A percentile compares a stretch with the other conserved stretches of the same genome.
Conservation (phyloP, 2,329 filamentous ascomycete species). For the Paecilomyces dactylethromorphus region DNA sequence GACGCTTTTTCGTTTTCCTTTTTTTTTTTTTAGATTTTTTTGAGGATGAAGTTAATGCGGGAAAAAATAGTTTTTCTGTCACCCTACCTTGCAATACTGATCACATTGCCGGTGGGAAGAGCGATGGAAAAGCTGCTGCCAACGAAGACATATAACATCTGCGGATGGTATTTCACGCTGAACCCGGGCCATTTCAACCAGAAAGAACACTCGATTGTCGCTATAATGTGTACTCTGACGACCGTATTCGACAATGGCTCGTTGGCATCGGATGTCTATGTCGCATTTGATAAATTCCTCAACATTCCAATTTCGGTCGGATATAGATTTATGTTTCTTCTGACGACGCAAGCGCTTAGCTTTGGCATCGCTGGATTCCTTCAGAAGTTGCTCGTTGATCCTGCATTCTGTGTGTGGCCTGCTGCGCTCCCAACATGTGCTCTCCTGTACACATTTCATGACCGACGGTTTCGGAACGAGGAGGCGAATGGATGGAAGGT, state of each 20-base stretch:
- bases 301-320: slow-evolving; percentile 8
- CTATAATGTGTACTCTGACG: slow-evolving; percentile 8
- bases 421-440: slow-evolving; percentile 36
- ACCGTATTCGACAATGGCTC: slow-evolving; percentile 8
- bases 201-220: slow-evolving; percentile 15
- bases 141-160: slow-evolving; percentile 3
- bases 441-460: slow-evolving; percentile 13
- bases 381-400: slow-evolving; percentile 48
- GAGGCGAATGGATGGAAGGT: slow-evolving; percentile 33
- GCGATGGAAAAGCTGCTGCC: slow-evolving; percentile 6
- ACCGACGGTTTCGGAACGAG: slow-evolving; percentile 34
- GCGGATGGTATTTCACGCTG: slow-evolving; percentile 11
- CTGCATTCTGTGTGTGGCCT: slow-evolving; percentile 58
- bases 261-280: slow-evolving; percentile 10
- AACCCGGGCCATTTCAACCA: slow-evolving; percentile 25
- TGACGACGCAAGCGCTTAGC: slow-evolving; percentile 61
- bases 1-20: too few species aligned
- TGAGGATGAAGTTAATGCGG: not conserved
- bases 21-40: not conserved
- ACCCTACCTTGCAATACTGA: slow-evolving; percentile 7
- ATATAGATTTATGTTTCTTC: slow-evolving; percentile 23
- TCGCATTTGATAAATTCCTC: slow-evolving; percentile 13
- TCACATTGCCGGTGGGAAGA: slow-evolving; percentile 8
- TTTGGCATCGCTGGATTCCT: slow-evolving; percentile 62
- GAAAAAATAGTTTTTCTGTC: slow-evolving; percentile 7